Evolutionary conservation across 2,329 filamentous ascomycete species (phyloP), one percentile per base, ranked within the genome.

Genomic region (Elsinoe australis): DNA sequence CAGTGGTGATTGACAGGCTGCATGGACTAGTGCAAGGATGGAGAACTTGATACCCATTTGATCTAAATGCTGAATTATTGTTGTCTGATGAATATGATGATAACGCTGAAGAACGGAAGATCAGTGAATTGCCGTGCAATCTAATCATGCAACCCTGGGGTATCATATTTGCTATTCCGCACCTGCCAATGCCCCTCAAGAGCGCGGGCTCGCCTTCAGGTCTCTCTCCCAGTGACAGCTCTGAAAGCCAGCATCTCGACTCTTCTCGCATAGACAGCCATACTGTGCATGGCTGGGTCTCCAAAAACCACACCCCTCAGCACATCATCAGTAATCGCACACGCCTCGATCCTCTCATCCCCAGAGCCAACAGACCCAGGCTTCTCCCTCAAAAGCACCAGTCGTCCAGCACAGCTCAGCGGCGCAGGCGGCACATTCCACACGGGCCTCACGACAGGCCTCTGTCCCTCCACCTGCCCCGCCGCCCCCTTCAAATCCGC

Each of bases 21-120:
- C 92, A 98, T 69, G 88, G 90, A 58, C 81, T 95, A 69, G 86
- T 94, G 52, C 92, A 98, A 71, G 85, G 86, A 47, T 90, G 90
- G 71, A 78, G 86, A 64, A 82, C 83, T n/a, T 87, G 46, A 51
- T 44, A 31, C 39, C 39, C 39, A 18, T 5, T 32, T n/a, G 38
- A 26, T 6, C 7, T 29, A 12, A 12, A 29, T 29, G 26, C 12
- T 29, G 7, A 6, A 12, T 29, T 12, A 29, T n/a, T n/a, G n/a
- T n/a, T n/a, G n/a, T n/a, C n/a, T n/a, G n/a, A n/a, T n/a, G n/a
- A n/a, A n/a, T n/a, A n/a, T n/a, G n/a, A n/a, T n/a, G n/a, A n/a
- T n/a, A n/a, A n/a, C n/a, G n/a, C n/a, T n/a, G n/a, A n/a, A n/a
- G n/a, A n/a, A n/a, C n/a, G n/a, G n/a, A n/a, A n/a, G n/a, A n/a